Evolutionary conservation across 2,329 filamentous ascomycete species (phyloP), one percentile per base, ranked within the genome.

Genomic region (Paraphoma sp.): DNA sequence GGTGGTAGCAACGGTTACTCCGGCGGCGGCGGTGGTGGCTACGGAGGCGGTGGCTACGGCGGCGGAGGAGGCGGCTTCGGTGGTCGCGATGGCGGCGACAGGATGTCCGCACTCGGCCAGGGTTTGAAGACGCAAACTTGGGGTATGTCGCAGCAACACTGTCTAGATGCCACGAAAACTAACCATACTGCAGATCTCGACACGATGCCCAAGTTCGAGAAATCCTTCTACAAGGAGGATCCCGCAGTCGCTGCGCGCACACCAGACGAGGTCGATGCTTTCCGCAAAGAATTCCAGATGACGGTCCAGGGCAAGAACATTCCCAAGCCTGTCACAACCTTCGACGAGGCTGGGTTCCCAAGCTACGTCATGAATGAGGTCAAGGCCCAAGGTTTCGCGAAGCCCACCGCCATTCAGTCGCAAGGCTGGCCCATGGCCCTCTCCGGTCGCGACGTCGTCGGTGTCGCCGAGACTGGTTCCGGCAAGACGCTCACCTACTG

Each of bases 341-440:
- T 99, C 76, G 95, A 99, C 69, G 95, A 99, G 83, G 95, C 95
- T 77, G 92, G 92, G 43, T 99, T 99, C 82, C 95, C 95, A 43
- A 87, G 88, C 70, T 99, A 99, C 77, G 95, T 99, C 63, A 95
- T 99, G 86, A 93, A 92, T 72, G 95, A 99, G 79, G 95, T 99
- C 75, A 99, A 99, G 87, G 91, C 93, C 23, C 94, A 98, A 81
- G 95, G 95, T 44, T 99, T 99, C 81, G 87, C 90, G 61, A 90
- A 89, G 53, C 95, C 95, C 40, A 99, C 95, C 42, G 89, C 95
- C 63, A 98, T 99, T 78, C 95, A 99, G 81, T 96, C 94, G 16
- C 95, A 98, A 79, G 95, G 95, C 63, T 98, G 95, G 95, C 95
- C 95, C 62, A 98, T 98, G 95, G 93, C 95, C 75, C 88, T 99